Evolutionary conservation across 2,329 filamentous ascomycete genomes (phyloP).

Genomic region (Incumbomyces lentus): DNA sequence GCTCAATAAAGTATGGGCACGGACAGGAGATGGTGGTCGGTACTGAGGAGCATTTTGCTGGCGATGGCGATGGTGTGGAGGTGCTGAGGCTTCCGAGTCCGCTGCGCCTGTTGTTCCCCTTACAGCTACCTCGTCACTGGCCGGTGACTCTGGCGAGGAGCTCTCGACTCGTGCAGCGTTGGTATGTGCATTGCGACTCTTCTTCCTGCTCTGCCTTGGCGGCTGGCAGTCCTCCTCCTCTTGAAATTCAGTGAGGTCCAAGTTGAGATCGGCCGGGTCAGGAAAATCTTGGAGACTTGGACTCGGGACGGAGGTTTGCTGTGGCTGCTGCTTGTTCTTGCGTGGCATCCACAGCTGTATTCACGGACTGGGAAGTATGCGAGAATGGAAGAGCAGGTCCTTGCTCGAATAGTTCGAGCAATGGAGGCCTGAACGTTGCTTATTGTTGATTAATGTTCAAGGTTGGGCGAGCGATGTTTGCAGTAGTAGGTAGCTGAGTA

Average conservation of each 20-base stretch:
- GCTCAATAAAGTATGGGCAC: neutral
- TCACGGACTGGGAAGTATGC: neutral
- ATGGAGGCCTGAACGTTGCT: neutral
- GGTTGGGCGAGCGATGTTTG: neutral
- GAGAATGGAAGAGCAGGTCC: neutral
- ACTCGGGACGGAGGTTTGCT: neutral
- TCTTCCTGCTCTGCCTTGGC: conserved; percentile 4
- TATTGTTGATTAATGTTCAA: neutral
- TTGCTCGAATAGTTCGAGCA: no score
- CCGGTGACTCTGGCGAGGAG: neutral
- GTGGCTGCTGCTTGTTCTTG: neutral
- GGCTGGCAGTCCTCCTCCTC: neutral
- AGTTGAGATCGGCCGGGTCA: neutral
- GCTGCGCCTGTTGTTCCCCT: no score
- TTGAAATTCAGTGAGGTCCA: neutral
- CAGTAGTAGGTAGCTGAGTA: no score
- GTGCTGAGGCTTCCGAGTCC: no score
- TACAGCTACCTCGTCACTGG: no score
- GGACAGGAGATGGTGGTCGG: neutral
- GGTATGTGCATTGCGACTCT: conserved; percentile 5
- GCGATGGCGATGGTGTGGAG: no score
- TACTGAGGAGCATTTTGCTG: no score
- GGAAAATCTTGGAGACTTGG: neutral
- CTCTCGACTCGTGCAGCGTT: neutral
- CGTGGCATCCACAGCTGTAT: conserved; percentile 5